Percentiles rank a stretch among this genome's conserved stretches.
Evolutionary conservation across 805 yeast species (phyloP).

Genomic region (Sporopachydermia lactativora): DNA sequence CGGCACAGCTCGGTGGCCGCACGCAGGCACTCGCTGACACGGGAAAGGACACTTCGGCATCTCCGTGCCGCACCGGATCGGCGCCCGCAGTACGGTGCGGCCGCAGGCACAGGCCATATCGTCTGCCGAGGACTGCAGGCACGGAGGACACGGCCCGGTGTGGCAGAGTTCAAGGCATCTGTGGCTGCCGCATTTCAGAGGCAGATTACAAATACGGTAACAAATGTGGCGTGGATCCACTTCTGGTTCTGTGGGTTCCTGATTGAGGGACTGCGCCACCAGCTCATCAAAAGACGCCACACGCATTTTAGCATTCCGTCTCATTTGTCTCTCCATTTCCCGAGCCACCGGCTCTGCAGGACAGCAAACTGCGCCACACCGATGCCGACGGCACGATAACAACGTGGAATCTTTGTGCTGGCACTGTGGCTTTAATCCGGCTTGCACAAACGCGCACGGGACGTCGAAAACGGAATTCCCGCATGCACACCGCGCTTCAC

Average conservation of each 20-base stretch:
- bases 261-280: constrained; percentile 18
- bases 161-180: constrained; percentile 61
- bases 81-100: constrained; percentile 60
- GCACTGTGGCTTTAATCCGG: constrained; percentile 46
- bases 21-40: constrained; percentile 38
- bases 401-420: constrained; percentile 56
- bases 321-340: constrained; percentile 29
- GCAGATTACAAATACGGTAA: constrained; percentile 45
- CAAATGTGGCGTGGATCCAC: constrained; percentile 71
- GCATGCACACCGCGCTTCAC: constrained; percentile 49
- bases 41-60: constrained; percentile 52
- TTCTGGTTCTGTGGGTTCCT: constrained; percentile 33
- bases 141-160: constrained; percentile 66
- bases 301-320: constrained; percentile 35
- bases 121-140: constrained; percentile 67
- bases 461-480: constrained; percentile 39
- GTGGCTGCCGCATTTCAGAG: constrained; percentile 55
- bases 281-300: constrained; percentile 27
- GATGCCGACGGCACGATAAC: constrained; percentile 70
- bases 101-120: constrained; percentile 78
- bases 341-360: constrained; percentile 47
- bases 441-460: constrained; percentile 45
- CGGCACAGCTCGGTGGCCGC: constrained; percentile 60
- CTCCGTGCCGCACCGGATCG: constrained; percentile 70
- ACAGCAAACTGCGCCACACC: constrained; percentile 61